Evolutionary conservation across 805 yeast species (phyloP), one percentile per base, ranked within the genome.

Genomic region (Danielozyma ontarioensis): DNA sequence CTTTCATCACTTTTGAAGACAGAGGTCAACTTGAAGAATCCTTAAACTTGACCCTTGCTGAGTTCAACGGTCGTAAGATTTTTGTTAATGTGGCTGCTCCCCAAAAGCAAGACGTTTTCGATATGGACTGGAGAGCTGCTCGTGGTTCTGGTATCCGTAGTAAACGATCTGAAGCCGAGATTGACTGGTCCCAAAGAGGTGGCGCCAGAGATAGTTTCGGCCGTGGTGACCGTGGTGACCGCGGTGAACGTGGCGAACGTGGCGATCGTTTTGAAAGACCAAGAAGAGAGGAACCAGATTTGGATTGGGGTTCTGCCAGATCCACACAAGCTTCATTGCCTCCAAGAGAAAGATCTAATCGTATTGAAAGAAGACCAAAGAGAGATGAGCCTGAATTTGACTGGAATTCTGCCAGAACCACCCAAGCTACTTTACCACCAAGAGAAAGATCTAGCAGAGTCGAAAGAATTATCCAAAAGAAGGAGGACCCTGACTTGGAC

Each of bases 71-170:
- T 24, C 64, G 78, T 57, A 65, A 63, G 50, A 64, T 72, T 39
- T 75, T 60, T 40, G 74, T 76, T 35, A 70, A 68, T 41, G 81
- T 76, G 30, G 80, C 81, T 28, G 78, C 80, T 25, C 80, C 80
- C 12, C 70, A 64, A 39, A 72, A 62, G 41, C 64, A 57, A 31
- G 69, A 62, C 32, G 62, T 64, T 28, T 61, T 62, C 36, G 71
- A 67, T 33, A 55, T 62, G 43, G 77, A 74, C 55, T 65, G 74
- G 73, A 51, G 67, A 46, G 15, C 17, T 5, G 27, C 27, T 11
- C 4, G 27, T 5, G 27, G 27, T 4, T 6, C 10, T 11, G 27
- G 27, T 13, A 6, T 13, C 4, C 4, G 15, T 4, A 7, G 12
- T 4, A 6, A 11, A 6, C 6, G 22, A 19, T 6, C 22, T 10